Evolutionary conservation across 2,329 filamentous ascomycete species (phyloP), one percentile per base, ranked within the genome.

Genomic region (Penicillium occitanis): DNA sequence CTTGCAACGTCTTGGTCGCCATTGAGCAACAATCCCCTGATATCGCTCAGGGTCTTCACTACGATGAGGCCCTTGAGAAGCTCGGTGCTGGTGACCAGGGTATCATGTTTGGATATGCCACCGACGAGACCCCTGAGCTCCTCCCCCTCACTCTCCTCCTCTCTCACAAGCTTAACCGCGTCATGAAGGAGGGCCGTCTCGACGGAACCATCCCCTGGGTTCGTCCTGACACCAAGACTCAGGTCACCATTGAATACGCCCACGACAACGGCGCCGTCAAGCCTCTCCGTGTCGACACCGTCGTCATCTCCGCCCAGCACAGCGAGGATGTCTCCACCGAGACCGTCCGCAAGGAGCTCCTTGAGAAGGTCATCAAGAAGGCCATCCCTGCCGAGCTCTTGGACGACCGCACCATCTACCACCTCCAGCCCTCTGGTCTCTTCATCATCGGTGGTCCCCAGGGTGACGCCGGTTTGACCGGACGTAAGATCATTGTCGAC

Each of bases 71-170:
- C 73, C 90, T 99, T 60, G 95, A 99, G 89, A 90, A 96, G 84
- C 90, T 99, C 71, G 95, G 95, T 83, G 95, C 95, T 70, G 95
- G 95, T 90, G 95, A 99, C 84, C 95, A 99, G 87, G 95, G 95
- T 87, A 97, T 99, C 87, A 99, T 99, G 95, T 99, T 99, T 83
- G 95, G 95, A 76, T 99, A 99, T 87, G 95, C 95, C 81, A 97
- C 95, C 76, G 95, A 99, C 78, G 95, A 99, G 88, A 98, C 95
- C 75, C 93, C 94, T 69, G 95, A 99, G 86, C 88, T 96, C 74
- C 91, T 98, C 80, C 95, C 95, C 72, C 86, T 99, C 77, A 98
- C 94, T 76, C 87, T 98, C 74, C 88, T 94, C 76, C 89, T 98
- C 78, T 91, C 95, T 77, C 95, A 99, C 89, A 93, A 93, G 87